phyloP scores from a whole-genome alignment of 148 eudicot genomes.

The Pharnaceum exiguum region DNA sequence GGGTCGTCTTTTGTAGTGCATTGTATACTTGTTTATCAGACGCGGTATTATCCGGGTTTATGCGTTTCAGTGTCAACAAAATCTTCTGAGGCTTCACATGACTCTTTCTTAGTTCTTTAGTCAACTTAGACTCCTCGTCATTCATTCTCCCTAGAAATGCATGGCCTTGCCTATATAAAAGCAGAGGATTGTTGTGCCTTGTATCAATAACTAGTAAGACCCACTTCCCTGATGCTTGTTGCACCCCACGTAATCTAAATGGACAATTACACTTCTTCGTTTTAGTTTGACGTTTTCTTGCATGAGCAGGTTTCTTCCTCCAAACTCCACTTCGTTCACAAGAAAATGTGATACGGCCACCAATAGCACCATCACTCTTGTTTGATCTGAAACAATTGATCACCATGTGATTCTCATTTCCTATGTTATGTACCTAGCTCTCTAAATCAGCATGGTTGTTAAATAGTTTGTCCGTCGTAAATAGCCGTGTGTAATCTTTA shows the following conservation, averaged over 20 bases:
- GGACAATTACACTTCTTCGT: background rate
- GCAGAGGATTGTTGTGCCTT: background rate
- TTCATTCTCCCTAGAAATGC: background rate
- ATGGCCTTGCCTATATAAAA: background rate
- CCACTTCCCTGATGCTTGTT: background rate
- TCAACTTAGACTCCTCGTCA: background rate
- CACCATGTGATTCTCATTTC: too few species aligned
- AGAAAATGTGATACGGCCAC: too few species aligned
- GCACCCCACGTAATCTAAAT: background rate
- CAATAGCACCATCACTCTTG: too few species aligned
- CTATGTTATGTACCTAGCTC: too few species aligned
- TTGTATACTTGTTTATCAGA: background rate
- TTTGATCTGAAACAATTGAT: too few species aligned
- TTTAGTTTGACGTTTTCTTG: too few species aligned
- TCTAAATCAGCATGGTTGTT: too few species aligned
- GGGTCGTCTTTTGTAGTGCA: background rate
- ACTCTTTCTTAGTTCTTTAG: background rate
- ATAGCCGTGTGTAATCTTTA: too few species aligned
- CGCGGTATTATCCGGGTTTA: too few species aligned
- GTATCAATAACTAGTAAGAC: background rate
- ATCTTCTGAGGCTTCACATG: background rate
- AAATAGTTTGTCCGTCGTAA: too few species aligned
- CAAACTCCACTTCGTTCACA: too few species aligned
- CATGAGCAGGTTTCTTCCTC: too few species aligned
- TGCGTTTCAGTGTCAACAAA: background rate